Base-by-base conservation (phyloP, 495 filamentous ascomycete genomes). In the Tuber umbilicatum region DNA sequence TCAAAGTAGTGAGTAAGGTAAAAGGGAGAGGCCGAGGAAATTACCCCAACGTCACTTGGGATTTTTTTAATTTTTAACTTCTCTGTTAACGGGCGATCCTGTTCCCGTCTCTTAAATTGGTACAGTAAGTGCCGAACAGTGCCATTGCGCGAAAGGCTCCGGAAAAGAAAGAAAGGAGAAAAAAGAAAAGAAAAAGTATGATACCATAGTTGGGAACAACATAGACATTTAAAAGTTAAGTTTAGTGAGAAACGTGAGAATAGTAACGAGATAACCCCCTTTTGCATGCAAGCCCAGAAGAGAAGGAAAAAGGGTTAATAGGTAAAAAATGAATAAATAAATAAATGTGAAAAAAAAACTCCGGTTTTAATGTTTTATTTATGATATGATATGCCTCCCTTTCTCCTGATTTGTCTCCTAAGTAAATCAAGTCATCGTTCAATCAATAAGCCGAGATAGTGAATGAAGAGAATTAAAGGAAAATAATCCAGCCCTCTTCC, bases 311-410 rank as follows among this genome's bases (percentile, higher is more conserved):
- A 14, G 55, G 14, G 10, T 31, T 16, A 5, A n/a, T n/a, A 64
- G 19, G 50, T 4, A 31, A 31, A 64, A 64, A 64, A 64, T n/a
- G n/a, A 64, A 64, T 64, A 35, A 35, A 35, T n/a, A n/a, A n/a
- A n/a, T n/a, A n/a, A 64, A 64, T 31, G 27, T 64, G 55, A 64
- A 64, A 35, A 64, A 64, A 64, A 35, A 64, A 64, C 55, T 35
- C 55, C 55, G 55, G 55, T 64, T 64, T 64, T 64, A 64, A 35
- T 64, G 55, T 64, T 64, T 55, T 64, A 17, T 64, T 64, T 64
- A 64, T 64, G 27, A 64, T 64, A 35, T 64, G n/a, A n/a, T n/a
- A n/a, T n/a, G n/a, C n/a, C 12, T 27, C 27, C 23, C 23, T 23
- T 55, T 55, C 5, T 4, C 55, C 55, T 35, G 55, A 35, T 31